Evolutionary conservation across 2,329 filamentous ascomycete species (phyloP).

Genomic region (Boeremia exigua): DNA sequence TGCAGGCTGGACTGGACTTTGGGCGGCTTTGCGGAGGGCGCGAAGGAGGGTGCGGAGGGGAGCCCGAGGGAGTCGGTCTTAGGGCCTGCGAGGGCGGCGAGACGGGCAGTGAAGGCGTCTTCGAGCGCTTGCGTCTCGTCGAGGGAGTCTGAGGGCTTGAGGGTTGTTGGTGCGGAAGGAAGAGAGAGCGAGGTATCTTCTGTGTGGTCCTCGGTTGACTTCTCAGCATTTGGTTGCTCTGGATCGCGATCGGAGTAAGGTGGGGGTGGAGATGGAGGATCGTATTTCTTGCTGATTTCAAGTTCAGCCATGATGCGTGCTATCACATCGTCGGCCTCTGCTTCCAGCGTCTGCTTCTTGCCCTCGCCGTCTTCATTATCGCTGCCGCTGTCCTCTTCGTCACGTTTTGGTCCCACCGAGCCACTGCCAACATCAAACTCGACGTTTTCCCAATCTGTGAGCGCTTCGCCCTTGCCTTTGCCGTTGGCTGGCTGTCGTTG

Average conservation of each 20-base stretch:
- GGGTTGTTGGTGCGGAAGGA: conserved; percentile 51
- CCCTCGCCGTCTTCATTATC: conserved; percentile 22
- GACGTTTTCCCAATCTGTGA: conserved; percentile 43
- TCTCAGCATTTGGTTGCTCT: not conserved
- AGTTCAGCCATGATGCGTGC: conserved; percentile 55
- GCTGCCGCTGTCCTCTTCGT: conserved; percentile 26
- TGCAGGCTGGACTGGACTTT: conserved; percentile 45
- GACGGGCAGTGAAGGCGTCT: conserved; percentile 54
- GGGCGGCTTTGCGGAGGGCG: conserved; percentile 47
- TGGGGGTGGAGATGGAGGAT: conserved; percentile 30
- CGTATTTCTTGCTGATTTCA: conserved; percentile 52
- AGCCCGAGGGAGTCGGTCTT: conserved; percentile 43
- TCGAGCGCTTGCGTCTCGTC: conserved; percentile 46
- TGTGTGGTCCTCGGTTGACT: conserved; percentile 9
- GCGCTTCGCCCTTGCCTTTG: conserved; percentile 18
- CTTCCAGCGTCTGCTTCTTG: conserved; percentile 40
- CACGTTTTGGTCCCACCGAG: conserved; percentile 21
- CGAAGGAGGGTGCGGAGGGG: conserved; percentile 55
- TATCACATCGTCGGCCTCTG: conserved; percentile 56
- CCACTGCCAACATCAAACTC: conserved; percentile 38
- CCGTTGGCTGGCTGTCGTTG: not conserved
- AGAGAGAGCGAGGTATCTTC: conserved; percentile 36
- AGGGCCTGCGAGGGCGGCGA: conserved; percentile 49
- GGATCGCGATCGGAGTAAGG: conserved; percentile 21
- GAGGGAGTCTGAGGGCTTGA: conserved; percentile 34